Conservation (phyloP, 75 land plant species). For the Pseudotsuga menziesii region DNA sequence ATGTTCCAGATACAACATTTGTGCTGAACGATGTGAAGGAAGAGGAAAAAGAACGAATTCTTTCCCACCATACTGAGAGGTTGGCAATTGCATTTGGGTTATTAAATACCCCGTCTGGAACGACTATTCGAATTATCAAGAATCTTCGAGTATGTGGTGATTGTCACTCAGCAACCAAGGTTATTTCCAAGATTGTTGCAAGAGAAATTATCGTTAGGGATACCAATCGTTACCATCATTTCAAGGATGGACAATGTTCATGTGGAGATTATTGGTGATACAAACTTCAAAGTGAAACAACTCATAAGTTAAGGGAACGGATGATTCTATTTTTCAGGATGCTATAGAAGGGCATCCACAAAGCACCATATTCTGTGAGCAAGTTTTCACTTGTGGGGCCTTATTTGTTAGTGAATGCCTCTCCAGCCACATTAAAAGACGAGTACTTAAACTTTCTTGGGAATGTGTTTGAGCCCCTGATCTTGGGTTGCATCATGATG, state of each 20-base stretch:
- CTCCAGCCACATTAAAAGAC: no score
- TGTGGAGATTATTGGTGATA: slow-evolving; percentile 9
- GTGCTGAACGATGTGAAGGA: slow-evolving; percentile 52
- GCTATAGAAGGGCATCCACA: no score
- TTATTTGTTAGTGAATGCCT: no score
- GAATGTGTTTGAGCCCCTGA: no score
- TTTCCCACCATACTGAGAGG: slow-evolving; percentile 10
- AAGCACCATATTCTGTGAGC: no score
- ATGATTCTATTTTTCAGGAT: no score
- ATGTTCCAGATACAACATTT: slow-evolving; percentile 41
- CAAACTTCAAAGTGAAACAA: neutral
- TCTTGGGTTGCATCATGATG: no score
- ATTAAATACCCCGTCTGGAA: neutral
- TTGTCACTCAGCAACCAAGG: slow-evolving; percentile 3
- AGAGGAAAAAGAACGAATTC: slow-evolving; percentile 39
- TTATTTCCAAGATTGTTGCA: slow-evolving; percentile 4
- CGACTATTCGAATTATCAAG: neutral
- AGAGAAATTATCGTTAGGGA: neutral
- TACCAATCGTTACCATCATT: slow-evolving; percentile 3
- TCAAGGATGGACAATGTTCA: slow-evolving; percentile 6
- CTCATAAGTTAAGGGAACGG: neutral
- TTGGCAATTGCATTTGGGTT: slow-evolving; percentile 13
- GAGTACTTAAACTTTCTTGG: no score
- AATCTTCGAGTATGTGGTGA: slow-evolving; percentile 5
- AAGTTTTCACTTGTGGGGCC: no score